Conservation (phyloP, 495 filamentous ascomycete species). For the Echria macrotheca region DNA sequence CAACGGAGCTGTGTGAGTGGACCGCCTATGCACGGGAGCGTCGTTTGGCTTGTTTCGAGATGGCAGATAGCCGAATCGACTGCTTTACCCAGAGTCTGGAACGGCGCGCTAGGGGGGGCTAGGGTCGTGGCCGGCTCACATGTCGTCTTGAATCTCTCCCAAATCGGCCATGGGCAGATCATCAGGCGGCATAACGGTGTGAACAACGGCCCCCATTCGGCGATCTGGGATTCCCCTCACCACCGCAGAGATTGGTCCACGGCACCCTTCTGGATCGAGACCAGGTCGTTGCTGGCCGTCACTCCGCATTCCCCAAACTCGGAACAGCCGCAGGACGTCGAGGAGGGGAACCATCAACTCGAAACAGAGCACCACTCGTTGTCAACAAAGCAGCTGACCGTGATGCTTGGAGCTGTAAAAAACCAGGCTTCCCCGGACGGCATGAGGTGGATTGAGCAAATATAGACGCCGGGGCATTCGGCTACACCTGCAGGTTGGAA, state of each 20-base stretch:
- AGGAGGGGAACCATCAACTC: constrained; percentile 7
- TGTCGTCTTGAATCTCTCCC: constrained; percentile 6
- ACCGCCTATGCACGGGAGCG: neutral
- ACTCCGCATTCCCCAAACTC: neutral
- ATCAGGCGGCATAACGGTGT: neutral
- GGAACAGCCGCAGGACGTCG: neutral
- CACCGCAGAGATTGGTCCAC: neutral
- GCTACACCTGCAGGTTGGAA: neutral
- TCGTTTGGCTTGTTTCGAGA: constrained; percentile 16
- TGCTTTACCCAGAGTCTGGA: constrained; percentile 5
- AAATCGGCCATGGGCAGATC: neutral
- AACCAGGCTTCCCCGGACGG: neutral
- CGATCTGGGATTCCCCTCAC: constrained; percentile 4
- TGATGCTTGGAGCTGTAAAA: neutral
- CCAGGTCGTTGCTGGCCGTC: neutral
- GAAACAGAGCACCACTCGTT: neutral
- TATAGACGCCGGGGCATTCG: neutral
- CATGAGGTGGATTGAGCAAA: neutral
- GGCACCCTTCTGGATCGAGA: neutral
- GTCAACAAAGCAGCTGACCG: neutral
- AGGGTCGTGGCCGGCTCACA: constrained; percentile 1
- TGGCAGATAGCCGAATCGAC: constrained; percentile 16
- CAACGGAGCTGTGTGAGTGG: neutral
- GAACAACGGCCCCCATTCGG: neutral
- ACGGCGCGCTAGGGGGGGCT: no score